phyloP scores from a whole-genome alignment of 257 asterid genomes.

The Solanum appendiculatum region DNA sequence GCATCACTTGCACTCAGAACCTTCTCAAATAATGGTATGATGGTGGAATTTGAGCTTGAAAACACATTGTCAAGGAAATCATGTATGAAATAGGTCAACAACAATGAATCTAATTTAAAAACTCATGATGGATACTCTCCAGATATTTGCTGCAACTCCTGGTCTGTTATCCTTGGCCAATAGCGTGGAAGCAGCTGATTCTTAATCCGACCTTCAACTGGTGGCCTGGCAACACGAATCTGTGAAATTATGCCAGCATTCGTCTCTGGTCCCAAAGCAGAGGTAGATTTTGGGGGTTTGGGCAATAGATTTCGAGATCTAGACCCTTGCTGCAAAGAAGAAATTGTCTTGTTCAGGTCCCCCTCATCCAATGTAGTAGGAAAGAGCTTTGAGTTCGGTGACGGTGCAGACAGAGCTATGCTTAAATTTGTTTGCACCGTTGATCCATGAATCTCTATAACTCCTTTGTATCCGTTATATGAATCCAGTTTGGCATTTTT shows the following conservation, averaged over 20 bases:
- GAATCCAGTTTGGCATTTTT: slow-evolving; percentile 18
- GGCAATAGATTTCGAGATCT: slow-evolving; percentile 67
- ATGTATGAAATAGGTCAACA: not conserved
- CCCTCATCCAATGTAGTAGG: slow-evolving; percentile 40
- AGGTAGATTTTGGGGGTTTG: slow-evolving; percentile 45
- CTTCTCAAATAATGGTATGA: slow-evolving; percentile 89
- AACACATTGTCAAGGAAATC: slow-evolving; percentile 40
- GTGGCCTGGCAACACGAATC: slow-evolving; percentile 90
- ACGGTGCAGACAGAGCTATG: slow-evolving; percentile 48
- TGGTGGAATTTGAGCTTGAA: slow-evolving; percentile 75
- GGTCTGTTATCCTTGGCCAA: slow-evolving; percentile 96
- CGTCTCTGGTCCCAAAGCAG: slow-evolving; percentile 43
- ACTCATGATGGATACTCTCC: slow-evolving; percentile 81
- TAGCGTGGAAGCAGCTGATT: slow-evolving; percentile 97
- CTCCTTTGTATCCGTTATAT: slow-evolving; percentile 19
- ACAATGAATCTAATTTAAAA: not conserved
- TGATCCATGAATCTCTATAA: slow-evolving; percentile 23
- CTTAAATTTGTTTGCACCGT: slow-evolving; percentile 65
- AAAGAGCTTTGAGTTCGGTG: slow-evolving; percentile 29
- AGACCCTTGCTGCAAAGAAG: slow-evolving; percentile 48
- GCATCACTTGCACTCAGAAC: slow-evolving; percentile 99
- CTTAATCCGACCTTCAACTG: slow-evolving; percentile 85
- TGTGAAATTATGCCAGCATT: slow-evolving; percentile 44
- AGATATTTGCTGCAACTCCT: slow-evolving; percentile 88
- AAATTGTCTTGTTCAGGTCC: slow-evolving; percentile 26